Percentiles rank a stretch among this genome's conserved stretches.
Evolutionary conservation across 495 filamentous ascomycete genomes (phyloP).

Genomic region (Penicillium silybi): DNA sequence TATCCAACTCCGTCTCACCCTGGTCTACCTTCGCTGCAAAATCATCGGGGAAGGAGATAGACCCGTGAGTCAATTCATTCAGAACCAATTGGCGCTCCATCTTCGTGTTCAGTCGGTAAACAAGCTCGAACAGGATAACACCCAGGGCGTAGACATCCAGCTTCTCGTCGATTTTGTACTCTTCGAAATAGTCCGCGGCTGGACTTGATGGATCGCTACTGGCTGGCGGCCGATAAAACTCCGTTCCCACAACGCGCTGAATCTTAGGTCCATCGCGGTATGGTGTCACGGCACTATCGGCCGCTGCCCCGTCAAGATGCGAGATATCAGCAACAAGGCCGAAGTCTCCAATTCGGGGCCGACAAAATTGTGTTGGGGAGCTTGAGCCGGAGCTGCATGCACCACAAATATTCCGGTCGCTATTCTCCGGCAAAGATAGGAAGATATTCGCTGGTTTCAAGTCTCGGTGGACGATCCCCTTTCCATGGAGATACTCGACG

Average conservation of each 20-base stretch:
- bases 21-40: constrained; percentile 38
- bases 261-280: constrained; percentile 19
- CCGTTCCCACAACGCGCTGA: constrained; percentile 41
- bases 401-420: constrained; percentile 21
- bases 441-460: constrained; percentile 73
- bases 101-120: constrained; percentile 48
- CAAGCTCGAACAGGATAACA: constrained; percentile 50
- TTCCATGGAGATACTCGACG: constrained; percentile 59
- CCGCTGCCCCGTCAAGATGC: constrained; percentile 27
- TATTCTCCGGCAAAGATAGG: constrained; percentile 37
- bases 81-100: constrained; percentile 53
- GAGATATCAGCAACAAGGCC: constrained; percentile 53
- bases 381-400: constrained; percentile 27
- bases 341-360: constrained; percentile 53
- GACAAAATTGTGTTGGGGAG: constrained; percentile 33
- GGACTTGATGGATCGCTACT: constrained; percentile 2
- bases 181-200: constrained; percentile 7
- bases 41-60: constrained; percentile 29
- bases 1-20: constrained; percentile 24
- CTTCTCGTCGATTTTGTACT: constrained; percentile 47
- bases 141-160: constrained; percentile 53
- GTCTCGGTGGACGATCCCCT: constrained; percentile 62
- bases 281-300: constrained; percentile 14
- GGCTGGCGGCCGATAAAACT: constrained; percentile 44
- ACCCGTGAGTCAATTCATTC: constrained; percentile 36